A percentile compares a stretch with the other conserved stretches of the same genome.
Conservation (phyloP, 2,329 filamentous ascomycete genomes). For the Ophiocordyceps unilateralis region DNA sequence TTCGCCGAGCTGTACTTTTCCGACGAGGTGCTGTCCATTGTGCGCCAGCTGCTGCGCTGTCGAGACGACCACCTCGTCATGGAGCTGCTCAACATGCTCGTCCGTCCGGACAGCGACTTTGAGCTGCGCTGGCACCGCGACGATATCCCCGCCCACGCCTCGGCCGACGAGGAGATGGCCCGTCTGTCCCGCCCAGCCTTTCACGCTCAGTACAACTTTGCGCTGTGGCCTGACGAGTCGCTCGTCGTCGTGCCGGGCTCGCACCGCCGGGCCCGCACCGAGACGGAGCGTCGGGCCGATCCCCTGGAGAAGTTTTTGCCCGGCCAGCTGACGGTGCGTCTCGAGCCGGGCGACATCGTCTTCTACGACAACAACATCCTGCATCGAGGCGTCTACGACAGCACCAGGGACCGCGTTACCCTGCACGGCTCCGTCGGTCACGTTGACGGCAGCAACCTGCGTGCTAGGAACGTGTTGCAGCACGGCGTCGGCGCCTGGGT, state of each 20-base stretch:
- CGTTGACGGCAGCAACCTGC: conserved; percentile 29
- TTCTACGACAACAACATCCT: conserved; percentile 89
- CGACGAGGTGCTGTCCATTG: conserved; percentile 41
- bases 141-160: conserved; percentile 53
- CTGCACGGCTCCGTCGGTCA: conserved; percentile 58
- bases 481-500: conserved; percentile 57
- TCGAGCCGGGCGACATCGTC: conserved; percentile 60
- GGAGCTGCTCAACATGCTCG: conserved; percentile 77
- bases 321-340: conserved; percentile 44
- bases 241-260: conserved; percentile 64
- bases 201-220: conserved; percentile 79
- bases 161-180: conserved; percentile 46
- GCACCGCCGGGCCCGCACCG: conserved; percentile 54
- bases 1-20: conserved; percentile 63
- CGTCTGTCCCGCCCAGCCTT: conserved; percentile 43
- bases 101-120: conserved; percentile 55
- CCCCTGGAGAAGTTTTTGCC: conserved; percentile 46
- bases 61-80: conserved; percentile 53
- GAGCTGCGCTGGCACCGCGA: conserved; percentile 74
- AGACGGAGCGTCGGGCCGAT: conserved; percentile 47
- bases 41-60: conserved; percentile 43
- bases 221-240: conserved; percentile 57
- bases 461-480: conserved; percentile 59
- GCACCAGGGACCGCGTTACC: conserved; percentile 44
- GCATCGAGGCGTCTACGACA: conserved; percentile 51